These are phyloP conservation scores for Aureobasidium mangrovei DNA, from an alignment of 2,329 filamentous ascomycete genomes.

Conservation along the genomic window DNA sequence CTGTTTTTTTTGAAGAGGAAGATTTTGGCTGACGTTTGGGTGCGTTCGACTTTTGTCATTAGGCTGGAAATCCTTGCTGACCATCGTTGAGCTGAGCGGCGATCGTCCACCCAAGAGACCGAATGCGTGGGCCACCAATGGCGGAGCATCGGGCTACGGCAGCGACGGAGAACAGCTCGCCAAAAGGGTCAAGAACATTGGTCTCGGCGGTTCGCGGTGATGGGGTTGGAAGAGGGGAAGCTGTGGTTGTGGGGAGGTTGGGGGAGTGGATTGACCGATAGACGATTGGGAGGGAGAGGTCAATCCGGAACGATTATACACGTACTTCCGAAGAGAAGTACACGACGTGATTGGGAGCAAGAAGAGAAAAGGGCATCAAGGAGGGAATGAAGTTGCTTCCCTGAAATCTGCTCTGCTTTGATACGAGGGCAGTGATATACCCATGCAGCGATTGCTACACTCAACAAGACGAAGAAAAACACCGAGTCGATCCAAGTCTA, in stretches of 20 bases:
- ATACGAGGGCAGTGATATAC: no score
- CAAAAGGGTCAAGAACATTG: conserved; percentile 23
- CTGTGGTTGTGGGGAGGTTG: neutral
- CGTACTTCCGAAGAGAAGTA: no score
- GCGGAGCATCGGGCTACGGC: conserved; percentile 14
- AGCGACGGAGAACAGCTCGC: conserved; percentile 19
- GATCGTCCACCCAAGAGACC: conserved; percentile 63
- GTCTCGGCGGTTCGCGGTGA: conserved; percentile 12
- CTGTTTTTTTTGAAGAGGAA: conserved; percentile 15
- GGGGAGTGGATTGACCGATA: neutral
- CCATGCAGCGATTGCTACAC: no score
- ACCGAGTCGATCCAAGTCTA: no score
- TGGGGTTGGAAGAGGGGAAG: neutral
- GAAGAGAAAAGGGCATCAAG: no score
- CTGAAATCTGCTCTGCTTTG: no score
- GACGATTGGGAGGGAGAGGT: no score
- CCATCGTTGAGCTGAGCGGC: conserved; percentile 94
- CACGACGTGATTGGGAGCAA: no score
- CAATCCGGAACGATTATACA: no score
- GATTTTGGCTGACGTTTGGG: conserved; percentile 17
- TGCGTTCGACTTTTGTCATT: conserved; percentile 15
- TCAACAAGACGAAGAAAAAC: no score
- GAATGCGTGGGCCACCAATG: conserved; percentile 1
- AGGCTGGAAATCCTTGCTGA: conserved; percentile 50
- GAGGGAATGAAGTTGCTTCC: no score